Percentiles rank a stretch among this genome's conserved stretches.
phyloP scores from a whole-genome alignment of 2,329 filamentous ascomycete genomes.

The Scedosporium apiospermum region DNA sequence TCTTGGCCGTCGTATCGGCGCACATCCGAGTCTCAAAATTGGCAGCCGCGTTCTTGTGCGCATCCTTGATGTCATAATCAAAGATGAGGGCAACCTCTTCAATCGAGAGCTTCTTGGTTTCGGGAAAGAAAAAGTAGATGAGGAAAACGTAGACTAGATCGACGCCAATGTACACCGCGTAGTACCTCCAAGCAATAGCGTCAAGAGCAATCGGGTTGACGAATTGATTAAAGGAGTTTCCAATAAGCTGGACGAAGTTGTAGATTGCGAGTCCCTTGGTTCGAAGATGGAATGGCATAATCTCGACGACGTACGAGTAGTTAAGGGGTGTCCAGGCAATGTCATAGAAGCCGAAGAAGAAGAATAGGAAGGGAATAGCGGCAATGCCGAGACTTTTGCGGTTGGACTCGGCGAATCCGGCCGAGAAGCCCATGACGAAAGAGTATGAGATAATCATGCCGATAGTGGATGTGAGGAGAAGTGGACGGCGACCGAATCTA shows the following conservation, averaged over 20 bases:
- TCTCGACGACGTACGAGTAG: conserved; percentile 31
- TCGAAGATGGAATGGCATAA: conserved; percentile 26
- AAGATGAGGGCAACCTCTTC: no score
- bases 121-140: no score
- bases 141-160: conserved; percentile 13
- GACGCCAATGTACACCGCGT: conserved; percentile 31
- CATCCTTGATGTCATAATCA: no score
- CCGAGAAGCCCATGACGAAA: conserved; percentile 28
- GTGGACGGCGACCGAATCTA: conserved; percentile 28
- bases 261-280: neutral
- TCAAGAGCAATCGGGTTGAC: conserved; percentile 33
- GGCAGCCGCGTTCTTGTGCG: no score
- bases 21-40: no score
- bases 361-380: conserved; percentile 37
- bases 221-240: conserved; percentile 18
- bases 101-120: no score
- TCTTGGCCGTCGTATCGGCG: no score
- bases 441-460: conserved; percentile 27
- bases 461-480: conserved; percentile 25
- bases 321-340: conserved; percentile 37
- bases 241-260: neutral
- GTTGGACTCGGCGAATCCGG: conserved; percentile 17
- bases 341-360: conserved; percentile 35
- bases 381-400: conserved; percentile 27
- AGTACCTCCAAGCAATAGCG: conserved; percentile 31